Conservation (phyloP, 257 asterid species). For the Nicotiana obtusifolia region DNA sequence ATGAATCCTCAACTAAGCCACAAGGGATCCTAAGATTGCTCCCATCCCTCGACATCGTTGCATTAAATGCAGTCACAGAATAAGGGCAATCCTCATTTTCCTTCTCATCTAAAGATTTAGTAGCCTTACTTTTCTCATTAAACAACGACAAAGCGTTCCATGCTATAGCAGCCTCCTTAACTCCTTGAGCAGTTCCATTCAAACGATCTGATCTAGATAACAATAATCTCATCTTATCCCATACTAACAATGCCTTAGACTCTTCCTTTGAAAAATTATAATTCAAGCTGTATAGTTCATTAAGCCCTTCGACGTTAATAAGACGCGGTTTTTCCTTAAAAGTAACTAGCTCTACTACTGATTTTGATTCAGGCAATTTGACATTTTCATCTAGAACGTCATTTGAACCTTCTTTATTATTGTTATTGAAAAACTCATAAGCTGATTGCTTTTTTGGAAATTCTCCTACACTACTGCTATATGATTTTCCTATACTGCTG, state of each 20-base stretch:
- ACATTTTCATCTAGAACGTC: conserved; percentile 14
- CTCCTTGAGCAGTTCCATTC: conserved; percentile 77
- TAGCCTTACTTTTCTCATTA: conserved; percentile 29
- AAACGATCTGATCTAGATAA: conserved; percentile 82
- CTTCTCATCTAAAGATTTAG: conserved; percentile 16
- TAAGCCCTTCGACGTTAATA: conserved; percentile 42
- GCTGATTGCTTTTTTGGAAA: conserved; percentile 52
- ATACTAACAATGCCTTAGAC: conserved; percentile 45
- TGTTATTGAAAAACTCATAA: conserved; percentile 58
- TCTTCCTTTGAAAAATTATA: conserved; percentile 35
- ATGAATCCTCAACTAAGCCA: conserved; percentile 80
- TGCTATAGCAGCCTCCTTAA: conserved; percentile 63
- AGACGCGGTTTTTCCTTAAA: conserved; percentile 39
- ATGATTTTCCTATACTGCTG: conserved; percentile 38
- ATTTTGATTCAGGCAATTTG: conserved; percentile 19
- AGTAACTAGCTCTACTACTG: conserved; percentile 16
- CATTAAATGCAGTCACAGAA: conserved; percentile 37
- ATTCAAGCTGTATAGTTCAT: conserved; percentile 40
- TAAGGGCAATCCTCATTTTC: conserved; percentile 41
- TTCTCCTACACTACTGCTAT: conserved; percentile 39
- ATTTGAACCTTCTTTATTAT: conserved; percentile 21
- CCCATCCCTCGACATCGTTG: conserved; percentile 19
- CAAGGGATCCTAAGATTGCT: conserved; percentile 60
- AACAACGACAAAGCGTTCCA: conserved; percentile 41
- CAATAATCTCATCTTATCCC: conserved; percentile 55